phyloP scores from a whole-genome alignment of 257 asterid species.

The Asclepias syriaca region DNA sequence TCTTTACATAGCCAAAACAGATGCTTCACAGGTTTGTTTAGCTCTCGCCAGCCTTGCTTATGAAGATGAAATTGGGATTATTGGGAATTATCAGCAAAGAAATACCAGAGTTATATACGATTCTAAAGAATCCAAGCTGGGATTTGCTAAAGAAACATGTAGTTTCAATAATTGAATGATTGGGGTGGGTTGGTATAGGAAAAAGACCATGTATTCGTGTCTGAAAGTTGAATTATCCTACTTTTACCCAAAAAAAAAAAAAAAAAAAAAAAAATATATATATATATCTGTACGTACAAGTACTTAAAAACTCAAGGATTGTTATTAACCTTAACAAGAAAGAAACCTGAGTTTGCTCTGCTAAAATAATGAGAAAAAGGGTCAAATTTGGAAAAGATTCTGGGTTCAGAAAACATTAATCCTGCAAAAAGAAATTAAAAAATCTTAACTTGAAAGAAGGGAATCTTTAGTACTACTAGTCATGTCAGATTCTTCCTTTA shows the following conservation, averaged over 20 bases:
- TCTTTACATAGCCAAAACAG: slow-evolving; percentile 57
- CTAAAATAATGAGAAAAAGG: too few species aligned
- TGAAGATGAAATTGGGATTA: slow-evolving; percentile 69
- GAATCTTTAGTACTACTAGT: too few species aligned
- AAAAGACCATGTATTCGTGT: not conserved
- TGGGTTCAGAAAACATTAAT: not conserved
- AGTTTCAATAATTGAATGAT: slow-evolving; percentile 33
- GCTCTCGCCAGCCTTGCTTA: slow-evolving; percentile 74
- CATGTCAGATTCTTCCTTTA: not conserved
- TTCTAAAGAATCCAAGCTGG: slow-evolving; percentile 51
- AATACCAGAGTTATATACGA: slow-evolving; percentile 74
- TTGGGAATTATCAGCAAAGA: slow-evolving; percentile 90
- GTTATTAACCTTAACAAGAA: too few species aligned
- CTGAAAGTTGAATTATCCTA: not conserved
- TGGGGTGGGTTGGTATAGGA: slow-evolving; percentile 10
- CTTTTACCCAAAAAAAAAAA: not conserved
- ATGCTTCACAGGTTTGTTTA: slow-evolving; percentile 84
- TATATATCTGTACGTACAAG: not conserved
- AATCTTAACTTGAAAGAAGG: too few species aligned
- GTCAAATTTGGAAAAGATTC: not conserved
- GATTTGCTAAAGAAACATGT: slow-evolving; percentile 85
- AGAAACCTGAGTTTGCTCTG: too few species aligned
- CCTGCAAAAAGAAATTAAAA: not conserved
- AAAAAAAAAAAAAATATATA: not conserved
- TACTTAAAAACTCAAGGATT: too few species aligned